Evolutionary conservation across 78 protist species (phyloP), one percentile per base, ranked within the genome.

Genomic region (Dictyostelium purpureum): DNA sequence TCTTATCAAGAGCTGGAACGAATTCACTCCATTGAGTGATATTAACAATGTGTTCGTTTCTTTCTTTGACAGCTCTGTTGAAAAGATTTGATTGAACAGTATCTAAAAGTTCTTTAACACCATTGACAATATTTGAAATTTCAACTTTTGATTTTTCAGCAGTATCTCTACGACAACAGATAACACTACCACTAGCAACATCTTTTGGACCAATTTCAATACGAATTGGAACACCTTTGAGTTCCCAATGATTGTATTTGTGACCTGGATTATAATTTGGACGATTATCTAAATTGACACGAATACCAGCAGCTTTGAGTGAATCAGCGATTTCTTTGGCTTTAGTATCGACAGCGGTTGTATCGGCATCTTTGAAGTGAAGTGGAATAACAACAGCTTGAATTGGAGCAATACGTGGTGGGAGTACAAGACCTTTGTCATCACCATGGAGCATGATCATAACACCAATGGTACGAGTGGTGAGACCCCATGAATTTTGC

Each of bases 401-500:
- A 11, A 90, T 45, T 33, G 97, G 95, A 12, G 99, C 99, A 21
- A 98, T 95, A 14, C 97, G 67, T 19, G 99, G 99, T 26, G 99
- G 99, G 67, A 99, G 81, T 37, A 98, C 99, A 7, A 99, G 88
- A 35, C 99, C 99, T 76, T 94, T 97, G 96, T 98, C 95, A 85
- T 98, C 99, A 4, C 98, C 97, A 96, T 98, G 99, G 21, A 97
- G 96, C 99, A 98, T 97, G 56, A 95, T 40, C 95, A 96, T 90
- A 43, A 96, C 97, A 43, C 98, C 98, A 70, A 97, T 94, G 35
- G 97, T 78, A 67, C 99, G 96, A 10, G 99, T 99, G 45, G 99
- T 96, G 52, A 98, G 75, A 40, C 99, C 99, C 99, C 99, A 99
- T 24, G 98, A 96, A 95, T 97, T 98, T 94, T 98, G 99, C 97